Evolutionary conservation across 495 filamentous ascomycete species (phyloP).

Genomic region (Friedmanniomyces endolithicus): DNA sequence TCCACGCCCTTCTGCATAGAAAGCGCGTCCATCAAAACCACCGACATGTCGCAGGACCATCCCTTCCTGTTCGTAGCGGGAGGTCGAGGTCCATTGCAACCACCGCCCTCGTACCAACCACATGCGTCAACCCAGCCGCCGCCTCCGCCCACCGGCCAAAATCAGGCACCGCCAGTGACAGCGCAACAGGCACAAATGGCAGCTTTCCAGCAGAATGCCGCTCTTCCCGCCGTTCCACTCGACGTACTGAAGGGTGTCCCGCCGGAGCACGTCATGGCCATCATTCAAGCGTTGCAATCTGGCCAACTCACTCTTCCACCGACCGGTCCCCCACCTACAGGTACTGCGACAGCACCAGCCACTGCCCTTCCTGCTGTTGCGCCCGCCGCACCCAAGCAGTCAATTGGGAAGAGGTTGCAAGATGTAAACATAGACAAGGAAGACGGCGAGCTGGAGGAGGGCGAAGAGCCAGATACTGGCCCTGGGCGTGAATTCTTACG

Average conservation of each 20-base stretch:
- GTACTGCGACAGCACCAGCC: not conserved
- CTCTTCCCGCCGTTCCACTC: not conserved
- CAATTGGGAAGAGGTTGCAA: not conserved
- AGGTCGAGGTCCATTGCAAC: not conserved
- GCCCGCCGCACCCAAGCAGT: not conserved
- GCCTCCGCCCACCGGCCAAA: not conserved
- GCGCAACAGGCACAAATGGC: not conserved
- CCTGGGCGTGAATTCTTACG: slow-evolving; percentile 11
- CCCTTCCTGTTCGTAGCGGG: not conserved
- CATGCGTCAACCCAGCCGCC: not conserved
- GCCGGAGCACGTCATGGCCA: slow-evolving; percentile 10
- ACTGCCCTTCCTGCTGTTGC: not conserved
- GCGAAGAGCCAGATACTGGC: slow-evolving; percentile 1
- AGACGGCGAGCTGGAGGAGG: slow-evolving; percentile 20
- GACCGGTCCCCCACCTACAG: not conserved
- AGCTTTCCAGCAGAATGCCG: slow-evolving; percentile 4
- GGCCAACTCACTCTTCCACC: slow-evolving; percentile 7
- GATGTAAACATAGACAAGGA: slow-evolving; percentile 13
- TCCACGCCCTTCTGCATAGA: not conserved
- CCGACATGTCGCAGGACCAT: slow-evolving; percentile 1
- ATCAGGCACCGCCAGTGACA: not conserved
- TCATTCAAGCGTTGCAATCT: slow-evolving; percentile 9
- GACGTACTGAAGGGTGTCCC: slow-evolving; percentile 7
- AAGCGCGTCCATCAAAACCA: not conserved
- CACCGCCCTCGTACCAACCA: not conserved